Evolutionary conservation across 2,329 filamentous ascomycete species (phyloP), one percentile per base, ranked within the genome.

Genomic region (Fusarium tricinctum): DNA sequence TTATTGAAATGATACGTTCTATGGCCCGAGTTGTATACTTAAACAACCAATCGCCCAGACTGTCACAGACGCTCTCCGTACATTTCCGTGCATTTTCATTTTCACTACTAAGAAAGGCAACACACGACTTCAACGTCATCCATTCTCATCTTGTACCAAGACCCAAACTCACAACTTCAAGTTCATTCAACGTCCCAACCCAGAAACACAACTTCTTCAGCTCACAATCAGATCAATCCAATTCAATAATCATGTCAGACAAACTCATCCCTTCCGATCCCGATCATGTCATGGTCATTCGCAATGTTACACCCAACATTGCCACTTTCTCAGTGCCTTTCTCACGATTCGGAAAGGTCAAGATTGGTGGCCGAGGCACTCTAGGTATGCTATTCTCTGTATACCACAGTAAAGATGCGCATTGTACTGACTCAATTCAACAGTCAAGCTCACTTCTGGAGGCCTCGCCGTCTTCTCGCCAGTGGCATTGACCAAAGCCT

Each of bases 381-480:
- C 84, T 97, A 62, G 91, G 92, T 94, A 82, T 75, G 83, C 22
- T 17, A 3, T n/a, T 8, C 17, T 23, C 20, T 13, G 4, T 5
- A 20, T 6, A 20, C 13, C 2, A 49, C 20, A 48, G 35, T 33
- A 15, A 47, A 40, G 6, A 47, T 20, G 6, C 20, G 22, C 14
- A 23, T 6, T 3, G 14, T 39, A 35, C 58, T 66, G 40, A 62
- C 54, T 47, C 20, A 13, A 32, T 38, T 45, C 14, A 45, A 19
- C 69, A 93, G 93, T 97, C 62, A 91, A 90, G 72, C 88, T 99
- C 71, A 86, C 88, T 59, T 90, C 89, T 12, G 94, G 94, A 58
- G 83, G 87, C 45, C 88, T 98, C 40, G 92, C 93, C 70, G 90
- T 97, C 78, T 97, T 97, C 86, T 97, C 94, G 1, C 96, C 96